phyloP scores from a whole-genome alignment of 495 filamentous ascomycete species.

The Aspergillus haitiensis region DNA sequence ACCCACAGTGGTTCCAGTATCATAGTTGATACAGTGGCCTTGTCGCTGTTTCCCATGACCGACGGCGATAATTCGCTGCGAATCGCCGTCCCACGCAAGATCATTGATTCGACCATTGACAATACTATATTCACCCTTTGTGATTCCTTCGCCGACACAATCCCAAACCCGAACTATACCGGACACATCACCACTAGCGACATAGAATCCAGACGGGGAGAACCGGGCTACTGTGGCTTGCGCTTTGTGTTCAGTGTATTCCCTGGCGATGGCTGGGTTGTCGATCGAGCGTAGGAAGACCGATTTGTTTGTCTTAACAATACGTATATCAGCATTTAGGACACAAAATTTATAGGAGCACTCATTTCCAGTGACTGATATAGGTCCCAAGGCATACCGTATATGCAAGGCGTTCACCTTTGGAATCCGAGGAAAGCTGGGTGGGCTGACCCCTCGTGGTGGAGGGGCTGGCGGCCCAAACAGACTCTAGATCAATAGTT shows the following conservation, averaged over 20 bases:
- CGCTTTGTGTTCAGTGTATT: conserved; percentile 88
- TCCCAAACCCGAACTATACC: conserved; percentile 92
- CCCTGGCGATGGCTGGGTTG: conserved; percentile 73
- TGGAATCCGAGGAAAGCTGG: conserved; percentile 82
- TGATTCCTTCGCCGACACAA: conserved; percentile 55
- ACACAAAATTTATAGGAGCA: not conserved
- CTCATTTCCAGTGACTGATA: not conserved
- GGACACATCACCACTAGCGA: conserved; percentile 87
- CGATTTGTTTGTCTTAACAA: conserved; percentile 81
- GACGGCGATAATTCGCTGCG: conserved; percentile 92
- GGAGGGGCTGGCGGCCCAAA: conserved; percentile 74
- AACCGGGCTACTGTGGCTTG: conserved; percentile 91
- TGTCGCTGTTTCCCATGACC: conserved; percentile 92
- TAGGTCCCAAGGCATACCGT: conserved; percentile 59
- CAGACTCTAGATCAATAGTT: conserved; percentile 52
- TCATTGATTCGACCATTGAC: conserved; percentile 95
- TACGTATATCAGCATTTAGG: not conserved
- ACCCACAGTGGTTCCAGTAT: conserved; percentile 92
- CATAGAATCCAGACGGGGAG: conserved; percentile 89
- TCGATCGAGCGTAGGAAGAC: conserved; percentile 93
- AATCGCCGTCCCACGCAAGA: conserved; percentile 96
- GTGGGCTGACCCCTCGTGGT: conserved; percentile 87
- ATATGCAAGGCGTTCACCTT: conserved; percentile 91
- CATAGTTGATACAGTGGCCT: conserved; percentile 92
- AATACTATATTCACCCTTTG: conserved; percentile 85